Conservation (phyloP, 2,329 filamentous ascomycete species). For the Arthrobotrys entomopaga region DNA sequence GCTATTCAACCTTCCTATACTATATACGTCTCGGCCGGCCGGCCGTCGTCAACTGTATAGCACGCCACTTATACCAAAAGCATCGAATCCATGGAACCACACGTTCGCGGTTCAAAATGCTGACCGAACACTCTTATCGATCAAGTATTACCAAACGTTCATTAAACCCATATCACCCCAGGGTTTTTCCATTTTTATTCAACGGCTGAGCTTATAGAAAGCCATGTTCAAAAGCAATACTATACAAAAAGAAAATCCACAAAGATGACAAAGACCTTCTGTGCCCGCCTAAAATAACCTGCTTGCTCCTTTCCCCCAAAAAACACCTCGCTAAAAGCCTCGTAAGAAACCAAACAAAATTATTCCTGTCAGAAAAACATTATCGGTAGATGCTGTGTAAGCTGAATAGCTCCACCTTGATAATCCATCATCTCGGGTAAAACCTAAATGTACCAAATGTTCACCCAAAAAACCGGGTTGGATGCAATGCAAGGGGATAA, state of each 20-base stretch:
- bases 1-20: background rate
- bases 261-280: conserved; percentile 3
- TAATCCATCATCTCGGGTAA: background rate
- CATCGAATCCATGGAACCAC: background rate
- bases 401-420: background rate
- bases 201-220: background rate
- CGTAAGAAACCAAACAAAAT: conserved; percentile 3
- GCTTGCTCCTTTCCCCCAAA: conserved; percentile 1
- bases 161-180: background rate
- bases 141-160: background rate
- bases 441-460: too few relatives aligned
- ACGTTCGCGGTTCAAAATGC: background rate
- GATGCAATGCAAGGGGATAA: background rate
- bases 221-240: background rate
- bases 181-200: background rate
- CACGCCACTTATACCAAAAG: background rate
- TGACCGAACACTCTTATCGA: background rate
- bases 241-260: background rate
- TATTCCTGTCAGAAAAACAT: background rate
- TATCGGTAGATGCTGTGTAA: conserved; percentile 15
- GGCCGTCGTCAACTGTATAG: background rate
- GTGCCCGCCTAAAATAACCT: background rate
- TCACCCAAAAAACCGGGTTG: background rate
- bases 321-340: conserved; percentile 25
- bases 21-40: conserved; percentile 9